phyloP scores from a whole-genome alignment of 2,329 filamentous ascomycete species.

The Fusarium illudens region DNA sequence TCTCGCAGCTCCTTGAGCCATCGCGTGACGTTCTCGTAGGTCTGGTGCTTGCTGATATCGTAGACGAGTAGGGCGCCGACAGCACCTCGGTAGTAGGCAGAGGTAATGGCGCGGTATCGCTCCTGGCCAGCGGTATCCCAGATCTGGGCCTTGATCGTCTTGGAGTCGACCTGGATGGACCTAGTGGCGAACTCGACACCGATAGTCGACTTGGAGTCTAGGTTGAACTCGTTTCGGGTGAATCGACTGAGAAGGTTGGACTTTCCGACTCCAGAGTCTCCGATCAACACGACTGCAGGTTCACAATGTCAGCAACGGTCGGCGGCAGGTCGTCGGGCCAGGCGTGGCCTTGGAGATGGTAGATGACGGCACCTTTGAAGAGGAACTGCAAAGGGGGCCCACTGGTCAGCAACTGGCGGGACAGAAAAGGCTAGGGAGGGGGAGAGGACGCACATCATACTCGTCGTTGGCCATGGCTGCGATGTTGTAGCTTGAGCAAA shows the following conservation, averaged over 20 bases:
- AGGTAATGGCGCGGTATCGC: conserved; percentile 98
- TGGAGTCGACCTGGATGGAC: conserved; percentile 98
- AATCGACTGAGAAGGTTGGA: conserved; percentile 99
- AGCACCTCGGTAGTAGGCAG: conserved; percentile 97
- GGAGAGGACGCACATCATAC: conserved; percentile 83
- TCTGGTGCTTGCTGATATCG: conserved; percentile 99
- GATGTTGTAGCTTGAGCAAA: conserved; percentile 35
- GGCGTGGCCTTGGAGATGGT: conserved; percentile 29
- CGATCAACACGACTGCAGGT: conserved; percentile 88
- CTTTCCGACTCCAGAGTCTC: conserved; percentile 99
- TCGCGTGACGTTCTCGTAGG: conserved; percentile 97
- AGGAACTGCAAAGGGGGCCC: conserved; percentile 74
- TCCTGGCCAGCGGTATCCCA: conserved; percentile 99
- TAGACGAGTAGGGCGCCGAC: conserved; percentile 98
- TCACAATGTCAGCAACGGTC: conserved; percentile 44
- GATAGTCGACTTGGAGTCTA: conserved; percentile 99
- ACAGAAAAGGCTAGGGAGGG: conserved; percentile 29
- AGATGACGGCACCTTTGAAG: conserved; percentile 83
- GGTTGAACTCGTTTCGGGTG: conserved; percentile 99
- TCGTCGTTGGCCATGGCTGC: conserved; percentile 97
- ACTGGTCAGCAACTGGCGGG: conserved; percentile 46
- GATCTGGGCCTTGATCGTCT: conserved; percentile 99
- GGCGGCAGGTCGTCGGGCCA: conserved; percentile 21
- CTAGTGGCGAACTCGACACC: conserved; percentile 99
- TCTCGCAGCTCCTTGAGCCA: conserved; percentile 99